A percentile compares a stretch with the other conserved stretches of the same genome.
phyloP scores from a whole-genome alignment of 2,329 filamentous ascomycete species.

The Fusarium hostae region DNA sequence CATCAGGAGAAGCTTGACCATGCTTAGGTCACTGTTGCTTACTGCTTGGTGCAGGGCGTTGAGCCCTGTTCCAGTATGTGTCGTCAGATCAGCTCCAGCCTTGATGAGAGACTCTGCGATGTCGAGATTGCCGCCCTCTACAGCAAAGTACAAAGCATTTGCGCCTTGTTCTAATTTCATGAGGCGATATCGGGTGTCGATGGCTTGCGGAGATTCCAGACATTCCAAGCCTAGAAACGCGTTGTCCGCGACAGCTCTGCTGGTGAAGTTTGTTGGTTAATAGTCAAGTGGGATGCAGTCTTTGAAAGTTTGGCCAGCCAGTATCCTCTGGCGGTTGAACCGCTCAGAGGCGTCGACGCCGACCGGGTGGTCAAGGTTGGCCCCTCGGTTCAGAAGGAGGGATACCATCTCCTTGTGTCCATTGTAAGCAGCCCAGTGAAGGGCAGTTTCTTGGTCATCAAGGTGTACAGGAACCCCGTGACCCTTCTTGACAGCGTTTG shows the following conservation, averaged over 20 bases:
- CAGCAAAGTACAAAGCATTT: conserved; percentile 22
- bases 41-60: conserved; percentile 20
- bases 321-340: rapidly evolving
- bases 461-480: background rate
- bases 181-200: background rate
- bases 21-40: background rate
- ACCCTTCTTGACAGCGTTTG: background rate
- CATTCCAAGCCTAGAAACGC: background rate
- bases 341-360: background rate
- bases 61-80: background rate
- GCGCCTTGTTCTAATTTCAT: background rate
- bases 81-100: background rate
- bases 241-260: background rate
- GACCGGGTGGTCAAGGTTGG: conserved; percentile 9
- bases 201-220: background rate
- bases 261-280: background rate
- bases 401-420: background rate
- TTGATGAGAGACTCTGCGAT: background rate
- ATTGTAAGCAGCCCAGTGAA: conserved; percentile 7
- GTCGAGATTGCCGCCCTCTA: background rate
- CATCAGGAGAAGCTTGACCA: too few relatives aligned
- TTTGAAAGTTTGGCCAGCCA: too few relatives aligned
- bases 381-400: background rate
- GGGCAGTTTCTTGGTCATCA: background rate
- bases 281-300: too few relatives aligned